phyloP scores from a whole-genome alignment of 192 early-diverging fungal species.

The Umbelopsis vinacea region DNA sequence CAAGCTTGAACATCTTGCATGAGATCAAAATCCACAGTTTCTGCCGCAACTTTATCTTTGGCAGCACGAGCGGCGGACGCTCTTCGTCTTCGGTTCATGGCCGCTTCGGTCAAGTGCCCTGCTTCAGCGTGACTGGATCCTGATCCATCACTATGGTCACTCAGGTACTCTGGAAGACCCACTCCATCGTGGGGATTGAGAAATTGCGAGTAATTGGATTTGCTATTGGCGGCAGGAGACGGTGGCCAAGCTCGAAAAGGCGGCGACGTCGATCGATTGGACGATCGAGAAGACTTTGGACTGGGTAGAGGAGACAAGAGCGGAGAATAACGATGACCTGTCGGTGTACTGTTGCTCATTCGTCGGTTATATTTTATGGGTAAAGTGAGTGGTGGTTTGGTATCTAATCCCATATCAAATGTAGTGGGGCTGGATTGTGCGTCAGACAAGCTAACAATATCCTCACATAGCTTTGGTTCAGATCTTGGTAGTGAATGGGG shows the following conservation, averaged over 20 bases:
- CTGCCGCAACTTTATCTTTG: slow-evolving; percentile 43
- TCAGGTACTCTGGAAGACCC: slow-evolving; percentile 12
- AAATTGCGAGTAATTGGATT: slow-evolving; percentile 5
- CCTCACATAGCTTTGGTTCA: slow-evolving; percentile 1
- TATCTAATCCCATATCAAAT: neutral
- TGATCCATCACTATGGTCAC: slow-evolving; percentile 22
- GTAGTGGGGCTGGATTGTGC: neutral
- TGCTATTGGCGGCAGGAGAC: slow-evolving; percentile 1
- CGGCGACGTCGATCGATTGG: slow-evolving; percentile 10
- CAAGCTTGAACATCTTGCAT: slow-evolving; percentile 44
- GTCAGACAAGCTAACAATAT: neutral
- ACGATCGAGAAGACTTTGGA: slow-evolving; percentile 6
- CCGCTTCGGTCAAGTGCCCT: slow-evolving; percentile 31
- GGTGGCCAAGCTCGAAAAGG: slow-evolving; percentile 13
- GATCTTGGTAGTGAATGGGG: neutral
- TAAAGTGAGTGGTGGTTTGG: neutral
- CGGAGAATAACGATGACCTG: slow-evolving; percentile 7
- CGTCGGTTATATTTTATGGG: slow-evolving; percentile 2
- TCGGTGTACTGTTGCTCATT: slow-evolving; percentile 17
- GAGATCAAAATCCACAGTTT: slow-evolving; percentile 40
- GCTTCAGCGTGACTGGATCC: neutral
- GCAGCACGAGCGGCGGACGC: slow-evolving; percentile 40
- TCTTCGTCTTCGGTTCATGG: slow-evolving; percentile 32
- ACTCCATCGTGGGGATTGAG: slow-evolving; percentile 8
- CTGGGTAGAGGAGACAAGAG: slow-evolving; percentile 10